These are phyloP conservation scores for Hibiscus mutabilis DNA, from an alignment of 345 rosid species.

Conservation along the genomic window DNA sequence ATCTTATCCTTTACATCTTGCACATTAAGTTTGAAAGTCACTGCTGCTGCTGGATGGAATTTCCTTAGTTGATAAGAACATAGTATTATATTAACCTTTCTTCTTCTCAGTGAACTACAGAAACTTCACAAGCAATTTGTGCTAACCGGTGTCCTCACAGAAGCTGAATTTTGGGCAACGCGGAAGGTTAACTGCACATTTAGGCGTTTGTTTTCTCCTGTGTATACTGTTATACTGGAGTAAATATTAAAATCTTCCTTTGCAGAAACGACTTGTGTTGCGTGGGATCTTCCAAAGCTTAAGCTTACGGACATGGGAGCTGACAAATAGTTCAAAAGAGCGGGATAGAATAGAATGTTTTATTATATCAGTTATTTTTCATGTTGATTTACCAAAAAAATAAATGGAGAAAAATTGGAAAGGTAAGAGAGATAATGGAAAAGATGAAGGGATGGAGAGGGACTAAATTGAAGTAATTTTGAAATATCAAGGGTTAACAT, in stretches of 20 bases:
- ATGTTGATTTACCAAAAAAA: too few species aligned
- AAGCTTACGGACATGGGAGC: too few species aligned
- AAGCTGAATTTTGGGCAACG: constrained; percentile 94
- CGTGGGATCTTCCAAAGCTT: too few species aligned
- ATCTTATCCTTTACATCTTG: background rate
- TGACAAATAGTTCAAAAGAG: too few species aligned
- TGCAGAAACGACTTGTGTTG: too few species aligned
- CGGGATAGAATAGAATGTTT: too few species aligned
- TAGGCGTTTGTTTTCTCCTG: background rate
- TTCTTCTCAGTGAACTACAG: constrained; percentile 59
- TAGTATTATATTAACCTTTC: constrained; percentile 10
- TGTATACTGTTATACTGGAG: background rate
- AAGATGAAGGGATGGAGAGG: too few species aligned
- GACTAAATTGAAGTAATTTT: too few species aligned
- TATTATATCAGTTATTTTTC: too few species aligned
- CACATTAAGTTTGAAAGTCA: background rate
- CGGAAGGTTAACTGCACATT: constrained; percentile 52
- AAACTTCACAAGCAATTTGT: constrained; percentile 70
- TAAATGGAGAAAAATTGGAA: too few species aligned
- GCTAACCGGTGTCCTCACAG: constrained; percentile 53
- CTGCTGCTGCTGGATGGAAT: background rate
- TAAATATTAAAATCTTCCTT: constrained; percentile 11
- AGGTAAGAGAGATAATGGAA: too few species aligned
- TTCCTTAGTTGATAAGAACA: background rate
- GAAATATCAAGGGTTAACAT: too few species aligned